These are phyloP conservation scores for Diaporthe humulicola DNA, from an alignment of 2,329 filamentous ascomycete species.

Conservation along the genomic window DNA sequence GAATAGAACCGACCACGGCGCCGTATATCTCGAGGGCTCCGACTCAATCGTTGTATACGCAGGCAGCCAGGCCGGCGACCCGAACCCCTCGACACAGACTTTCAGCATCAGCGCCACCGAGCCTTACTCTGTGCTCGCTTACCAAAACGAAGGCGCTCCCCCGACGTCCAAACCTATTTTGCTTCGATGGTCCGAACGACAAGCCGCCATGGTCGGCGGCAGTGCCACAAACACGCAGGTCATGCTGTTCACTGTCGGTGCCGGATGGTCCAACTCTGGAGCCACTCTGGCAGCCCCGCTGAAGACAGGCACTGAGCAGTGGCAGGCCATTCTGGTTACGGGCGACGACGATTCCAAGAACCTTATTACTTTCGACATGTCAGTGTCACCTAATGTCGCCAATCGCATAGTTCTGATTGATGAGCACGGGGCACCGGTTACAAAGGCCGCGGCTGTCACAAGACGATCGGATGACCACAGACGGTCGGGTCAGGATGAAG, in stretches of 20 bases:
- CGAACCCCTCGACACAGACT: constrained; percentile 76
- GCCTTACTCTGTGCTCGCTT: constrained; percentile 74
- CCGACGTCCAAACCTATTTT: constrained; percentile 79
- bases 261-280: constrained; percentile 77
- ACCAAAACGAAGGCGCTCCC: constrained; percentile 67
- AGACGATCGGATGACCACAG: constrained; percentile 38
- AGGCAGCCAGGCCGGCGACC: constrained; percentile 74
- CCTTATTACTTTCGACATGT: constrained; percentile 83
- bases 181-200: constrained; percentile 78
- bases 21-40: constrained; percentile 78
- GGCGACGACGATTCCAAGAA: constrained; percentile 84
- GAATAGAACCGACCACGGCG: constrained; percentile 81
- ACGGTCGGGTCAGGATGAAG: not conserved
- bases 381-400: constrained; percentile 80
- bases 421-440: constrained; percentile 67
- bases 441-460: constrained; percentile 58
- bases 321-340: constrained; percentile 75
- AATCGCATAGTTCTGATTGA: constrained; percentile 77
- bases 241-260: constrained; percentile 76
- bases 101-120: constrained; percentile 77
- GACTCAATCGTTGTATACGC: constrained; percentile 85
- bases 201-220: constrained; percentile 83
- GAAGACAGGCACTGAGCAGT: constrained; percentile 65
- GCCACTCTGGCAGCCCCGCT: constrained; percentile 73
- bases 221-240: constrained; percentile 74